Evolutionary conservation across 208 protist species (phyloP), one percentile per base, ranked within the genome.

Genomic region (Herpetomonas tarakana): DNA sequence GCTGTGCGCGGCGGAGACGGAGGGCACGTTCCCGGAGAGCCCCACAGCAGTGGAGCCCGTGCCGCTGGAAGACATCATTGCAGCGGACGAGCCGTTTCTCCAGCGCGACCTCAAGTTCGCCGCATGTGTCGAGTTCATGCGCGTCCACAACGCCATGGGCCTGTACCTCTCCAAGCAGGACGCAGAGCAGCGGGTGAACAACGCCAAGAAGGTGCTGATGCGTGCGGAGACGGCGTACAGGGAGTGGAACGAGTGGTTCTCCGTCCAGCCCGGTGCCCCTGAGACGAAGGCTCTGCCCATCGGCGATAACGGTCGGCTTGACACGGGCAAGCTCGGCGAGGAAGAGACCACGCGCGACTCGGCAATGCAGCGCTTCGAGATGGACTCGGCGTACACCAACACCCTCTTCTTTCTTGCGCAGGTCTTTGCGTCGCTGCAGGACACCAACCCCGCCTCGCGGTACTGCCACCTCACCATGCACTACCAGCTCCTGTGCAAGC

Each of bases 351-450:
- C 62, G 12, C 51, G 39, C 29, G n/a, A 26, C 16, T 35, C 59
- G 38, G 35, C 49, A 16, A 29, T 68, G 38, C 52, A 56, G 49
- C 73, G 86, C 9, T 88, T 81, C 59, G 74, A 91, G 71, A 91
- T 94, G 79, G 87, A 94, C 58, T 74, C 52, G 31, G 59, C 65
- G 2, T 88, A 82, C 75, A 94, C 81, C 24, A 72, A 72, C 2
- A 96, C 87, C 21, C 59, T 93, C 16, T 96, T 96, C 72, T 96
- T 90, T 44, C 62, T 96, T 27, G 90, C 90, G 11, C 92, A 97
- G 61, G 74, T 91, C 58, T 81, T 86, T 58, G 76, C 83, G 0
- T 45, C 67, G 16, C 62, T 71, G 60, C 59, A 79, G 35, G 68
- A 90, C 53, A 49, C 75, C 41, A 55, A 58, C 18, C 41, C 75